phyloP scores from a whole-genome alignment of 1,284 basidiomycete genomes.

The Chondrostereum purpureum region DNA sequence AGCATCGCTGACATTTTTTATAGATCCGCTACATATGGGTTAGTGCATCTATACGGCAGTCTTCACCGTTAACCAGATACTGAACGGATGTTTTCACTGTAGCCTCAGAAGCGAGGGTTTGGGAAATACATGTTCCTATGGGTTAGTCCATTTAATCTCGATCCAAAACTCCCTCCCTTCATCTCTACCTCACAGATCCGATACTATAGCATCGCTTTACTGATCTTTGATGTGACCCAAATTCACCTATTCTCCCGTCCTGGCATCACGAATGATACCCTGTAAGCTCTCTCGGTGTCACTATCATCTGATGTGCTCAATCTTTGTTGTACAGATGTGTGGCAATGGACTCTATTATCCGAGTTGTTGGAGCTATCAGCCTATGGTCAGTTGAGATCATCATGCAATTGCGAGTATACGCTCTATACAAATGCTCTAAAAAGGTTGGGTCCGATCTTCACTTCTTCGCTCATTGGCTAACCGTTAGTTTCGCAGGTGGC shows the following conservation, averaged over 20 bases:
- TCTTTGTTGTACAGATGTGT: slow-evolving; percentile 18
- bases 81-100: not conserved
- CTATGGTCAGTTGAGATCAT: slow-evolving; percentile 37
- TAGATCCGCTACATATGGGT: slow-evolving; percentile 32
- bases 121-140: slow-evolving; percentile 33
- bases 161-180: not conserved
- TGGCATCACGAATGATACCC: slow-evolving; percentile 21
- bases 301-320: slow-evolving; percentile 1
- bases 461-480: no score
- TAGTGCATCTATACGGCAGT: slow-evolving; percentile 7
- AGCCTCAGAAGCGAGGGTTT: slow-evolving; percentile 24
- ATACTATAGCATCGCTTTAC: slow-evolving; percentile 35
- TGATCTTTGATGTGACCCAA: slow-evolving; percentile 34
- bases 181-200: slow-evolving; percentile 25
- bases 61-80: not conserved
- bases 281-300: slow-evolving; percentile 18
- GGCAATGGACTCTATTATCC: slow-evolving; percentile 29
- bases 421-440: slow-evolving; percentile 30
- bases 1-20: not conserved
- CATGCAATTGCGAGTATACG: slow-evolving; percentile 35
- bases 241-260: slow-evolving; percentile 31
- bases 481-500: not conserved
- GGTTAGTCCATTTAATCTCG: slow-evolving; percentile 18
- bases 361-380: slow-evolving; percentile 31
- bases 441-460: slow-evolving; percentile 18